phyloP scores from a whole-genome alignment of 1,139 yeast species.

The Schizosaccharomyces versatilis region DNA sequence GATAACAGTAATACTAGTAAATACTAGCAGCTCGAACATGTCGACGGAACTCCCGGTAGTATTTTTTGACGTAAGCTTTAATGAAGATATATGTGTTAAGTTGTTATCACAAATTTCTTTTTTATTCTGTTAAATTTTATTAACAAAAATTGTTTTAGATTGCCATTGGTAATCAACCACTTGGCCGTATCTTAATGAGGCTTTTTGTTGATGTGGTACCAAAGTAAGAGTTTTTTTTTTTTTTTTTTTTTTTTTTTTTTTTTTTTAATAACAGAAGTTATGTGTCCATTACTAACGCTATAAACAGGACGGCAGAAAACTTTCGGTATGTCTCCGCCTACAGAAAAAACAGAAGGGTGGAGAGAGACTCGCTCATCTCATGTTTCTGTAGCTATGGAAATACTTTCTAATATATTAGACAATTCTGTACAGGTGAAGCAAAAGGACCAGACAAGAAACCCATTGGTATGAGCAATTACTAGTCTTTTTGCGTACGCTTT shows the following conservation, averaged over 20 bases:
- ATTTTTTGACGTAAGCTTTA: too few relatives aligned
- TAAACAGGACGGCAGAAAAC: slow-evolving; percentile 25
- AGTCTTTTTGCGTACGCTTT: background rate
- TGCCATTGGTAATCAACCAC: background rate
- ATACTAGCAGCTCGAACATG: too few relatives aligned
- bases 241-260: background rate
- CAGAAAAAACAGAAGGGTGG: background rate
- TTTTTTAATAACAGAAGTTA: background rate
- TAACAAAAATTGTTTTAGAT: background rate
- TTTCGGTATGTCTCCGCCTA: slow-evolving; percentile 19
- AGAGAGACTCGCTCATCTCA: background rate
- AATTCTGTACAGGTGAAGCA: slow-evolving; percentile 34
- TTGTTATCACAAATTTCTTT: too few relatives aligned
- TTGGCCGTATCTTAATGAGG: background rate
- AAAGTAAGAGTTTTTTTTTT: background rate
- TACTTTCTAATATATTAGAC: slow-evolving; percentile 13
- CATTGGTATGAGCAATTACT: slow-evolving; percentile 21
- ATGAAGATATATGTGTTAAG: too few relatives aligned
- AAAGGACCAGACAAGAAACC: slow-evolving; percentile 23
- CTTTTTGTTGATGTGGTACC: background rate
- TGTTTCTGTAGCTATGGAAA: background rate
- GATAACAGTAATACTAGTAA: too few relatives aligned
- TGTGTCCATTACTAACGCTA: background rate
- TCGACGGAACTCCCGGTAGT: too few relatives aligned
- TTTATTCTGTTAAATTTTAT: too few relatives aligned